These are phyloP conservation scores for Paraglomus occultum DNA, from an alignment of 192 early-diverging fungal genomes.

Conservation along the genomic window DNA sequence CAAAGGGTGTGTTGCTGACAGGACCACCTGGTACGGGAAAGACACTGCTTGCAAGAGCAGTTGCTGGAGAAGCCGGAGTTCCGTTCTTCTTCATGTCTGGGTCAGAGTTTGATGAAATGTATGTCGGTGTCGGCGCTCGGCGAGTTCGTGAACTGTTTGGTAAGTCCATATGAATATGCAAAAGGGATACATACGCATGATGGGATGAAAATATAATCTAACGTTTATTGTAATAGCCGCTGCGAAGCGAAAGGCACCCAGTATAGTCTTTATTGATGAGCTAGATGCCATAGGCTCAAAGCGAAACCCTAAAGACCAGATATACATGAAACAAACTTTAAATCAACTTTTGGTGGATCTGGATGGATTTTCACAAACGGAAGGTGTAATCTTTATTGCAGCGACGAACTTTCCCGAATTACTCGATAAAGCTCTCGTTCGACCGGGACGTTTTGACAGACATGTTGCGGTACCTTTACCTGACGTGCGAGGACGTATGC, in stretches of 20 bases:
- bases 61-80: slow-evolving; percentile 96
- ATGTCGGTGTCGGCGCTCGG: slow-evolving; percentile 94
- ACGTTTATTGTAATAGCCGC: slow-evolving; percentile 47
- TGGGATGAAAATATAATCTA: background rate
- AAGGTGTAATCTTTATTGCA: slow-evolving; percentile 98
- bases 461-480: slow-evolving; percentile 92
- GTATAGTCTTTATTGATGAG: slow-evolving; percentile 99
- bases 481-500: slow-evolving; percentile 92
- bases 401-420: slow-evolving; percentile 98
- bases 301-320: slow-evolving; percentile 90
- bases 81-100: slow-evolving; percentile 99
- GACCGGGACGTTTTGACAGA: slow-evolving; percentile 97
- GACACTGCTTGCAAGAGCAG: slow-evolving; percentile 93
- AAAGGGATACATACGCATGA: background rate
- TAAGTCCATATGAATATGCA: slow-evolving; percentile 22
- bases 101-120: slow-evolving; percentile 98
- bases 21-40: slow-evolving; percentile 98
- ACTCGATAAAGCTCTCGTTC: slow-evolving; percentile 93
- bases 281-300: slow-evolving; percentile 97
- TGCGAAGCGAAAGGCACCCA: slow-evolving; percentile 73
- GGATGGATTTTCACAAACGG: slow-evolving; percentile 95
- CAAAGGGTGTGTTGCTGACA: slow-evolving; percentile 87
- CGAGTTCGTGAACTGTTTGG: slow-evolving; percentile 85
- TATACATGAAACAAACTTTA: slow-evolving; percentile 96
- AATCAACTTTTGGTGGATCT: slow-evolving; percentile 99